Percentiles rank a stretch among this genome's conserved stretches.
phyloP scores from a whole-genome alignment of 768 basidiomycete species.

The Calocybe cyanea region DNA sequence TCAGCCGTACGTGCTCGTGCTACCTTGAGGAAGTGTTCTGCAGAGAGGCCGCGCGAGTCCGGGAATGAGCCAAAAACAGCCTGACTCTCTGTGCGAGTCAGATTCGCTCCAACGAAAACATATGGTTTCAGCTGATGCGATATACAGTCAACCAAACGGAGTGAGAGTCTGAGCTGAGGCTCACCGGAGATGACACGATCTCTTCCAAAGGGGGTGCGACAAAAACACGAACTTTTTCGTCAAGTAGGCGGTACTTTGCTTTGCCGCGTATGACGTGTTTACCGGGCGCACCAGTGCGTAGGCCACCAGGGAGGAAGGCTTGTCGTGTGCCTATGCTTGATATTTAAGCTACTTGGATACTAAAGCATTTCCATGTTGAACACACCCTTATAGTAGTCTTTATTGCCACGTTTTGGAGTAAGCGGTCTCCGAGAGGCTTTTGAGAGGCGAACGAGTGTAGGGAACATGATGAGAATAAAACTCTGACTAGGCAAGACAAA shows the following conservation, averaged over 20 bases:
- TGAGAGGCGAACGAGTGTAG: slow-evolving; percentile 63
- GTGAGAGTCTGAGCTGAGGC: slow-evolving; percentile 19
- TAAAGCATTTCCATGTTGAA: neutral
- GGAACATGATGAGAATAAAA: slow-evolving; percentile 51
- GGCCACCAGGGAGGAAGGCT: slow-evolving; percentile 77
- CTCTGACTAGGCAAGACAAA: slow-evolving; percentile 3
- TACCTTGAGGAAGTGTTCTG: slow-evolving; percentile 39
- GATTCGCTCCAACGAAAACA: slow-evolving; percentile 44
- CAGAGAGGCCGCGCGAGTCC: slow-evolving; percentile 35
- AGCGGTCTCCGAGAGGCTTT: slow-evolving; percentile 84
- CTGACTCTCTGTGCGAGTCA: slow-evolving; percentile 31
- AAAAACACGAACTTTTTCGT: slow-evolving; percentile 80
- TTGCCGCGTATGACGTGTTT: slow-evolving; percentile 75
- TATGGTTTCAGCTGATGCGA: slow-evolving; percentile 62
- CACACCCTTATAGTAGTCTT: slow-evolving; percentile 96
- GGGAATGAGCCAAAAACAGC: slow-evolving; percentile 37
- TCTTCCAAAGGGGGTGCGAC: slow-evolving; percentile 73
- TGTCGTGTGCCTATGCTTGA: slow-evolving; percentile 62
- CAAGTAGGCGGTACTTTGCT: slow-evolving; percentile 76
- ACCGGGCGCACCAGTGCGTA: slow-evolving; percentile 85
- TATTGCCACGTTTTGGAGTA: slow-evolving; percentile 86
- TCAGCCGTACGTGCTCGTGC: slow-evolving; percentile 23
- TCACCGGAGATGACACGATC: slow-evolving; percentile 53
- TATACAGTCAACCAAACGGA: neutral
- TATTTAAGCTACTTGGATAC: neutral